Evolutionary conservation across 2,329 filamentous ascomycete genomes (phyloP), one percentile per base, ranked within the genome.

Genomic region (Paraphoma chrysanthemicola): DNA sequence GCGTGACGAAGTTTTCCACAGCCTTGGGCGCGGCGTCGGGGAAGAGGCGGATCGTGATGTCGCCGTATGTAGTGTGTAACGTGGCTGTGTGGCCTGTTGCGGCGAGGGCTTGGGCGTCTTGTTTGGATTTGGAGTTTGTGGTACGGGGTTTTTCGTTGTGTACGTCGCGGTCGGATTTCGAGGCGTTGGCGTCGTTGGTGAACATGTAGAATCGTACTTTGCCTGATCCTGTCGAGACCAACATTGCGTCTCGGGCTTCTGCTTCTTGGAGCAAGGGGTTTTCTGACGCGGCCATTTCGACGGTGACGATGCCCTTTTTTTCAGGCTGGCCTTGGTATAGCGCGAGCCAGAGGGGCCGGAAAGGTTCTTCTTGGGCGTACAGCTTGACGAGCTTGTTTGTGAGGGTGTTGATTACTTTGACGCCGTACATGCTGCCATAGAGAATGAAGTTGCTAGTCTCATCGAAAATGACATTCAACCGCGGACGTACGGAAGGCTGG

Each of bases 181-280:
- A 57, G 3, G 56, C 62, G 60, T 92, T 90, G 38, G 89, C 86
- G 39, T 97, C 91, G 75, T 97, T 96, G 36, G 92, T 97, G 78
- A 97, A 99, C 88, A 98, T 93, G 83, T 97, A 99, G 80, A 99
- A 99, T 41, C 96, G 90, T 29, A 90, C 86, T 78, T 97, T 98
- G 60, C 89, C 90, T 44, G 91, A 89, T 0, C 89, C 94, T 0
- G 95, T 98, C 9, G 86, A 85, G 44, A 96, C 85, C 7, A 99
- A 82, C 71, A 98, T 94, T 0, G 96, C 93, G 73, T 99, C 95
- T 59, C 93, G 86, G 17, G 88, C 87, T 77, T 97, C 94, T 1
- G 95, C 92, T 80, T 97, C 93, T 71, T 95, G 91, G 2, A 99
- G 85, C 1, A 99, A 84, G 0, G 96, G 95, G 74, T 99, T 99